Conservation (phyloP, 1,139 yeast genomes). For the Taiozyma sp. region DNA sequence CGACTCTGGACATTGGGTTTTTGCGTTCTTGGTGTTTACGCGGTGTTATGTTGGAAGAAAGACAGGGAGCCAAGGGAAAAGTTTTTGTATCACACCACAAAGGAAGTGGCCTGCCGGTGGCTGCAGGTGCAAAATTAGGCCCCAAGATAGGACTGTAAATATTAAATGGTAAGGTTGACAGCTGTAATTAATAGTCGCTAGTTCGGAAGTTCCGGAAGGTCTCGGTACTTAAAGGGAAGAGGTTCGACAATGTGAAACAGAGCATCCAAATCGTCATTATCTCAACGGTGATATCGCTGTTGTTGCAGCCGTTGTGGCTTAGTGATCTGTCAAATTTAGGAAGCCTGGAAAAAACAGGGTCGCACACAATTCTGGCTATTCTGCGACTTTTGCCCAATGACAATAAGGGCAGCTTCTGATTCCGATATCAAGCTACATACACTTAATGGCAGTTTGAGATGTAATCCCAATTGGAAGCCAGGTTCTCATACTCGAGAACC, state of each 20-base stretch:
- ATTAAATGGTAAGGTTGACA: neutral
- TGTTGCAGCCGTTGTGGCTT: neutral
- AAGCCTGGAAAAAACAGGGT: neutral
- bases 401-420: too few relatives aligned
- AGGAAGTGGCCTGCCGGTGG: neutral
- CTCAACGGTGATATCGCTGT: neutral
- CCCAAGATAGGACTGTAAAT: neutral
- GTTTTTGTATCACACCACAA: neutral
- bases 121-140: neutral
- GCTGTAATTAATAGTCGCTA: too few relatives aligned
- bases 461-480: too few relatives aligned
- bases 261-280: too few relatives aligned
- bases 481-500: too few relatives aligned
- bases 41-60: neutral
- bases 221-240: neutral
- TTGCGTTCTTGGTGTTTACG: neutral
- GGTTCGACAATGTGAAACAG: neutral
- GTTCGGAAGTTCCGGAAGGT: neutral
- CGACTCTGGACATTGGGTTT: conserved; percentile 46
- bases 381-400: too few relatives aligned
- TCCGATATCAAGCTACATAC: too few relatives aligned
- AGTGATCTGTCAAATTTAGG: too few relatives aligned
- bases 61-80: neutral
- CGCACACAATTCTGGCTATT: neutral
- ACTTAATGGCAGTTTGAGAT: too few relatives aligned